phyloP scores from a whole-genome alignment of 2,329 filamentous ascomycete genomes.

The Botrytis byssoidea region DNA sequence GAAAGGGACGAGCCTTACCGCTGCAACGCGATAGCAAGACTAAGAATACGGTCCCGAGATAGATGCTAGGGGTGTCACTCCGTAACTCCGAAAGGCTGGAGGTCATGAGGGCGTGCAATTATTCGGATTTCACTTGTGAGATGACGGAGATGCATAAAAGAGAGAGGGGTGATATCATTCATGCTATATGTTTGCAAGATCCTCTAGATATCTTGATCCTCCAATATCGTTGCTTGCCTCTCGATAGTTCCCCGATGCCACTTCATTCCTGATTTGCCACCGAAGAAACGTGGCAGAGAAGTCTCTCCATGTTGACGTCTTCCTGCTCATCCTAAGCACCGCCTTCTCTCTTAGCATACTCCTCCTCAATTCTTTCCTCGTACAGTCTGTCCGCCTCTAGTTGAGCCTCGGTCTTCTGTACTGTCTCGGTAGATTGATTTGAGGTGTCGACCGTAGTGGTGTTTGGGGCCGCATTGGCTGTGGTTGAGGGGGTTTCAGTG shows the following conservation, averaged over 20 bases:
- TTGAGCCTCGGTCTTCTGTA: slow-evolving; percentile 22
- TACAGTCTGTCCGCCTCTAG: slow-evolving; percentile 25
- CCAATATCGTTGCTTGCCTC: background rate
- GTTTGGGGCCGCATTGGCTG: background rate
- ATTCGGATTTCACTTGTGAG: background rate
- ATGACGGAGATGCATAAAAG: background rate
- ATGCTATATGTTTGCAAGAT: background rate
- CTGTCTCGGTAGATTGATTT: background rate
- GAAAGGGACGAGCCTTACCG: background rate
- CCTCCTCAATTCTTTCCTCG: slow-evolving; percentile 27
- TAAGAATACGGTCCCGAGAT: background rate
- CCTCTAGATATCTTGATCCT: background rate
- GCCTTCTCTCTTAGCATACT: slow-evolving; percentile 29
- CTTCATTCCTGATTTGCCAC: background rate
- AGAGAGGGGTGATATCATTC: background rate
- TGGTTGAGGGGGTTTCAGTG: slow-evolving; percentile 10
- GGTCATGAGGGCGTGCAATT: background rate
- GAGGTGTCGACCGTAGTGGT: background rate
- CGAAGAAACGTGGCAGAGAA: background rate
- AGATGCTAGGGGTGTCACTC: background rate
- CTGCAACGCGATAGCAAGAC: background rate
- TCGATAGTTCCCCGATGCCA: background rate
- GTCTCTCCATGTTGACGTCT: background rate
- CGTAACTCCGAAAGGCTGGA: background rate
- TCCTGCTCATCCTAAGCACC: slow-evolving; percentile 34